Conservation (phyloP, 352 stramenopile genomes). For the Phytophthora cactorum region DNA sequence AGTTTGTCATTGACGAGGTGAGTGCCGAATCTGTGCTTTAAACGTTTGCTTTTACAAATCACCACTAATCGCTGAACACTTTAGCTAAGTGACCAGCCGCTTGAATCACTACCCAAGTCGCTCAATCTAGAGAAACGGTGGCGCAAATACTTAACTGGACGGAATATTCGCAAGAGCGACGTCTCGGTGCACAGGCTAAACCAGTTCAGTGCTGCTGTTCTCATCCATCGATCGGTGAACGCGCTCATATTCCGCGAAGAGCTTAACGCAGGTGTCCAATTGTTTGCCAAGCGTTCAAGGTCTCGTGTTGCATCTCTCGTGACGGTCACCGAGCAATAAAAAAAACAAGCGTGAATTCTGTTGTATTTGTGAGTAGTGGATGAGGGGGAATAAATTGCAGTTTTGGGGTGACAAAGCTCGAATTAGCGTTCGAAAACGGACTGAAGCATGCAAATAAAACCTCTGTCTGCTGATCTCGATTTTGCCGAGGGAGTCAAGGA, state of each 20-base stretch:
- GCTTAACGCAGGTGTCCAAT: constrained; percentile 49
- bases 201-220: constrained; percentile 53
- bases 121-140: constrained; percentile 69
- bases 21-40: background rate
- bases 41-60: no score
- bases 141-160: constrained; percentile 53
- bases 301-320: constrained; percentile 7
- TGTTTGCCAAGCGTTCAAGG: constrained; percentile 33
- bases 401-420: background rate
- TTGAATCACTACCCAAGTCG: constrained; percentile 50
- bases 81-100: constrained; percentile 57
- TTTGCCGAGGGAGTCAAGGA: background rate
- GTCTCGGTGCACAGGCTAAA: constrained; percentile 57
- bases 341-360: background rate
- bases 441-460: no score
- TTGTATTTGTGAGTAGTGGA: no score
- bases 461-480: no score
- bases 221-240: constrained; percentile 60
- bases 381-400: no score
- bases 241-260: constrained; percentile 58
- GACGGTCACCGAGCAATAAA: constrained; percentile 3
- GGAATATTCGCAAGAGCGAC: constrained; percentile 65
- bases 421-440: constrained; percentile 21
- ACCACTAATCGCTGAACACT: no score
- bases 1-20: constrained; percentile 68